Base-by-base conservation (phyloP, 495 filamentous ascomycete species). In the Neohortaea acidophila region DNA sequence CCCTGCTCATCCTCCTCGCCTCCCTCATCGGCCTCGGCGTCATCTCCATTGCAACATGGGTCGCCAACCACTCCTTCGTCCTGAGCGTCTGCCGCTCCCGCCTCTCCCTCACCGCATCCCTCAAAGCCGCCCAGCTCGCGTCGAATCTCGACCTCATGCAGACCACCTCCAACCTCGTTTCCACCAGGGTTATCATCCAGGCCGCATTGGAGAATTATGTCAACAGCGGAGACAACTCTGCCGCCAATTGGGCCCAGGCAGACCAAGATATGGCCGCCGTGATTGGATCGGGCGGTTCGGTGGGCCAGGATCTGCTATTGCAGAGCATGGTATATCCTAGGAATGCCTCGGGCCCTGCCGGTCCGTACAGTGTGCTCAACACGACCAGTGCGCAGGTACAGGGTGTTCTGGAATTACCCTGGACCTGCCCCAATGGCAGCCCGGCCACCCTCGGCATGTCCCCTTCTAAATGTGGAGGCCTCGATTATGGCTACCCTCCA, bases 91-190 rank as follows among this genome's bases (percentile, higher is more conserved):
- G 66, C 68, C 69, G 63, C 53, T 60, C 59, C 47, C 67, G 71
- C 24, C 70, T 92, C 21, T 59, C 77, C 20, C 68, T 93, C 34
- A 81, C 81, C 2, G 86, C 86, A 12, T 81, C 77, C 10, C 70
- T 93, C 53, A 93, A 92, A 56, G 76, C 84, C 19, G 72, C 78
- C 15, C 77, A 86, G 52, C 67, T 94, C 24, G 59, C 75, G n/a
- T 75, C 77, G 33, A 78, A 78, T 51, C 67, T 91, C 19, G 63
- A 77, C 23, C 65, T 87, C 27, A 70, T 86, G 42, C 73, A 84
- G 57, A 69, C 77, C 2, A 73, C 69, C 21, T 78, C 75, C 47
- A 61, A 66, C 28, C 71, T 73, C 39, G 74, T 81, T 33, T 57
- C 74, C 11, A 80, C 81, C 1, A 66, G 83, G 36, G 49, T 85